Base-by-base conservation (phyloP, 768 basidiomycete species). In the Termitomyces sp. region DNA sequence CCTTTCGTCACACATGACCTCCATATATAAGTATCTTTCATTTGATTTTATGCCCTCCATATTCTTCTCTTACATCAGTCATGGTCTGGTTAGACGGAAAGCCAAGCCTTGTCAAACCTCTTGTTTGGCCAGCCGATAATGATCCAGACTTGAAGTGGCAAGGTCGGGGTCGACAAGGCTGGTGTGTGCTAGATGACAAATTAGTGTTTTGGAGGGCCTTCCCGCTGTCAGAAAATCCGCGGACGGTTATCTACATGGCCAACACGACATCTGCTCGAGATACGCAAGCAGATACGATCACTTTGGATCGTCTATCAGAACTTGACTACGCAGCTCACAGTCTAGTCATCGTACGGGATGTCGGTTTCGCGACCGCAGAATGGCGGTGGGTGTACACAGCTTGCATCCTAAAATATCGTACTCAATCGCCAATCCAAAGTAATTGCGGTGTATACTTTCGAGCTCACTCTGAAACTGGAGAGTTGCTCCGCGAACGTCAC, bases 81-180 rank as follows among this genome's bases (percentile, higher is more conserved):
- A 53, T 53, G 52, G 52, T 53, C 32, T 53, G 52, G 52, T 35
- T 53, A n/a, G 37, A n/a, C n/a, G n/a, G n/a, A n/a, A n/a, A n/a
- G n/a, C n/a, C n/a, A n/a, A n/a, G n/a, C n/a, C n/a, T n/a, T n/a
- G n/a, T n/a, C n/a, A n/a, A n/a, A n/a, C n/a, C n/a, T n/a, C n/a
- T n/a, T n/a, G n/a, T n/a, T n/a, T 51, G 37, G 50, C 35, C 50
- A 39, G 23, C 1, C 9, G 50, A n/a, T n/a, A n/a, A 40, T 40
- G 50, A 39, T 25, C 50, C 50, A 28, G 34, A 51, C 27, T 19
- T 51, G 37, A 16, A 25, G 17, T 25, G 3, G 37, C 1, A 17
- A 23, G 32, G 9, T 5, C 14, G 34, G 34, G 7, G 2, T 3
- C 10, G 37, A 17, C 2, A 51, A 27, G 37, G 25, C 37, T 51